phyloP scores from a whole-genome alignment of 2,329 filamentous ascomycete species.

The Aspergillus sp. region DNA sequence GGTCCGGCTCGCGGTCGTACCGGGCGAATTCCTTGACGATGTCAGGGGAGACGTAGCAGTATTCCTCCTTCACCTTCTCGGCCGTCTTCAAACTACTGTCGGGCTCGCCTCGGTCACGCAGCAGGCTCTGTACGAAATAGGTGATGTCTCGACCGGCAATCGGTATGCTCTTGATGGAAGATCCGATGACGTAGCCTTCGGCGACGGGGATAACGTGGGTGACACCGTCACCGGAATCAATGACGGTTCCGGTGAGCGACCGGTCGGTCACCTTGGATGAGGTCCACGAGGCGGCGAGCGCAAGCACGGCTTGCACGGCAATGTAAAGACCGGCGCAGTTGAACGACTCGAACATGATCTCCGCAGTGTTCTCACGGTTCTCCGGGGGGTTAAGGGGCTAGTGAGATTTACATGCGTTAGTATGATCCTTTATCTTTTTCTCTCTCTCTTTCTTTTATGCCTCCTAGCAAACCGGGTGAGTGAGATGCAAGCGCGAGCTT shows the following conservation, averaged over 20 bases:
- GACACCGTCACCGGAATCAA: constrained; percentile 97
- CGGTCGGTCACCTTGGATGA: constrained; percentile 96
- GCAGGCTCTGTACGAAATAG: constrained; percentile 94
- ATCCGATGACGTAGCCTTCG: constrained; percentile 98
- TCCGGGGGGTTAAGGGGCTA: constrained; percentile 96
- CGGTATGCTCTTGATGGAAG: constrained; percentile 97
- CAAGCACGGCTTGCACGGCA: constrained; percentile 94
- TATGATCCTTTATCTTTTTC: neutral
- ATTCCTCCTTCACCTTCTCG: constrained; percentile 97
- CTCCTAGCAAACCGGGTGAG: neutral
- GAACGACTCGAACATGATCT: constrained; percentile 99
- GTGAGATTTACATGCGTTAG: neutral
- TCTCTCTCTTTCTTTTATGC: neutral
- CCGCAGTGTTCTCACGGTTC: constrained; percentile 97
- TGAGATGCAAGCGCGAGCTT: constrained; percentile 34
- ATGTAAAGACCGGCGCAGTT: constrained; percentile 99
- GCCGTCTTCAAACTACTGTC: constrained; percentile 97
- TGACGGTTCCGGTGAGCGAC: constrained; percentile 94
- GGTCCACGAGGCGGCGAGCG: constrained; percentile 96
- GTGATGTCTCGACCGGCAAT: constrained; percentile 98
- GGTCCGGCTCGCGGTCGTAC: constrained; percentile 88
- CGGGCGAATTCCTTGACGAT: constrained; percentile 98
- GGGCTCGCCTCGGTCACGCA: constrained; percentile 92
- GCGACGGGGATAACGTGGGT: constrained; percentile 98
- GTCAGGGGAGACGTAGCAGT: constrained; percentile 97